Evolutionary conservation across 306 rosid genomes (phyloP).

Genomic region (apple (Malus domestica)): DNA sequence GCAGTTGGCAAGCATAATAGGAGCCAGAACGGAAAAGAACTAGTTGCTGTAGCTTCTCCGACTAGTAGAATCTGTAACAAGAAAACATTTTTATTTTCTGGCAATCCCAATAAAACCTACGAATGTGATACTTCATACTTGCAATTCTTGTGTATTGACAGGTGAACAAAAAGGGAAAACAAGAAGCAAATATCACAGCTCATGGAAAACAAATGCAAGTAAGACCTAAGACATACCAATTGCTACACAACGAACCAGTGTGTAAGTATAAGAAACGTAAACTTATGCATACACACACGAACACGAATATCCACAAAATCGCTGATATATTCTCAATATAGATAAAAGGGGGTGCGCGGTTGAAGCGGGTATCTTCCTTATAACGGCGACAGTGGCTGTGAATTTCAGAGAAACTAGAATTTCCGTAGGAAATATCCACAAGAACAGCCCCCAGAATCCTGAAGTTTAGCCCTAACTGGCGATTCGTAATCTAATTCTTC

Average conservation of each 20-base stretch:
- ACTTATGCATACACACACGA: not conserved
- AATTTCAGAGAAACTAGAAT: no score
- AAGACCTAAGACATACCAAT: constrained; percentile 5
- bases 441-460: no score
- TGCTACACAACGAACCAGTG: not conserved
- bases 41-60: constrained; percentile 25
- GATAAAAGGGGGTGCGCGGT: no score
- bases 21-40: not conserved
- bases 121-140: not conserved
- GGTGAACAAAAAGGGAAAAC: constrained; percentile 13
- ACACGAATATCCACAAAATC: no score
- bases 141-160: constrained; percentile 14
- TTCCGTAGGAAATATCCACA: no score
- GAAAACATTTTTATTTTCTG: not conserved
- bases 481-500: no score
- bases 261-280: not conserved
- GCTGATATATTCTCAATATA: no score
- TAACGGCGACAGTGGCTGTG: no score
- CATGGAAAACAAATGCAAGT: constrained; percentile 13
- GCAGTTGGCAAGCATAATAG: constrained; percentile 8
- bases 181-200: constrained; percentile 38
- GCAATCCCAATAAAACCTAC: constrained; percentile 10
- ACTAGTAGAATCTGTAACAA: constrained; percentile 22
- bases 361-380: no score
- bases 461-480: no score